Evolutionary conservation across 2,329 filamentous ascomycete species (phyloP), one percentile per base, ranked within the genome.

Genomic region (Leptographium wingfieldii): DNA sequence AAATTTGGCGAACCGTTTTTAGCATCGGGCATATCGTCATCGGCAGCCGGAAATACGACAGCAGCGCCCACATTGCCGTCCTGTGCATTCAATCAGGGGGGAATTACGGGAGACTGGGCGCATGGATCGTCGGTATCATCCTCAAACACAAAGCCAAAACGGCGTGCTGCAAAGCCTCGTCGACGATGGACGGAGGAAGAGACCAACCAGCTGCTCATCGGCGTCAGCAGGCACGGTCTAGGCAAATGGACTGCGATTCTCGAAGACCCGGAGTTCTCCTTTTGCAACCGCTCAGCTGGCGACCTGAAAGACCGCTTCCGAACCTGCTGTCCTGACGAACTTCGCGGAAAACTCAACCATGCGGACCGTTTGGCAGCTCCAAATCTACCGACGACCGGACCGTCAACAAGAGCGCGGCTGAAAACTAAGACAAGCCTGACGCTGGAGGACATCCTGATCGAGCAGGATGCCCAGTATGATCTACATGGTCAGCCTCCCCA

Each of bases 241-340:
- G 84, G 83, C 46, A 83, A 81, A 65, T 86, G 83, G 83, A 84
- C 81, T 10, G 80, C 75, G 60, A 86, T 86, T 38, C 71, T 86
- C 29, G 81, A 84, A 56, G 84, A 86, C 62, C 70, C 77, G 0
- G 77, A 77, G 51, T 86, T 84, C 67, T 74, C 69, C 12, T 86
- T 86, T 71, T 82, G 84, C 65, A 77, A 76, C 19, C 78, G 84
- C 61, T 81, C 79, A 1, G 81, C 82, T 4, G 81, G 81, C 10
- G 83, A 86, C 66, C 69, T 86, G 57, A 86, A 86, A 68, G 83
- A 86, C 68, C 76, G 84, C 14, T 86, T 86, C 66, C 77, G 83
- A 56, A 86, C 83, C 3, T 86, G 83, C 67, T 86, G 83, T 63
- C 83, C 83, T 0, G 77, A 78, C 40, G 83, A 86, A 68, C 73